These are phyloP conservation scores for Neocucurbitaria cava DNA, from an alignment of 2,329 filamentous ascomycete species.

Conservation along the genomic window DNA sequence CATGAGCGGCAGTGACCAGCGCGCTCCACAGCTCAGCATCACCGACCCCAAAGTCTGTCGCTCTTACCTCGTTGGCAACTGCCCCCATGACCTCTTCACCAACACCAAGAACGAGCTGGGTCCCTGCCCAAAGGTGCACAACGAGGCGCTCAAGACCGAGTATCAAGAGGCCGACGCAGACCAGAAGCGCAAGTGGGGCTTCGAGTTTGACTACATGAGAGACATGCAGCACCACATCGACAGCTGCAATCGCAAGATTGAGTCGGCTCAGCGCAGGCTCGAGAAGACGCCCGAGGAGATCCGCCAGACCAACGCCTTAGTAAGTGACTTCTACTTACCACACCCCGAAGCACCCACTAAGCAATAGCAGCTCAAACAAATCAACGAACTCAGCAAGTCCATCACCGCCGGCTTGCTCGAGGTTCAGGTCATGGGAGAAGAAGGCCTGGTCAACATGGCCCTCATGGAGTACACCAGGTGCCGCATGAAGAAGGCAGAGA, in stretches of 20 bases:
- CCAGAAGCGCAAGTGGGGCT: slow-evolving; percentile 80
- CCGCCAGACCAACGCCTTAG: slow-evolving; percentile 86
- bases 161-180: slow-evolving; percentile 77
- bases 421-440: slow-evolving; percentile 82
- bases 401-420: slow-evolving; percentile 86
- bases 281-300: slow-evolving; percentile 99
- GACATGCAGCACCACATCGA: slow-evolving; percentile 97
- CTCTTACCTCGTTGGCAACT: slow-evolving; percentile 91
- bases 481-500: slow-evolving; percentile 78
- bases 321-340: slow-evolving; percentile 44
- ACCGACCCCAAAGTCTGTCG: slow-evolving; percentile 94
- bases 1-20: slow-evolving; percentile 76
- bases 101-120: slow-evolving; percentile 99
- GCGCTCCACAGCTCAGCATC: slow-evolving; percentile 82
- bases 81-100: slow-evolving; percentile 98
- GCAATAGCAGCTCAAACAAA: slow-evolving; percentile 71
- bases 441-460: slow-evolving; percentile 79
- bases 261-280: slow-evolving; percentile 83
- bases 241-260: slow-evolving; percentile 93
- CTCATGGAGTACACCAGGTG: slow-evolving; percentile 89
- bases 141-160: slow-evolving; percentile 85
- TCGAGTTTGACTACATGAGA: slow-evolving; percentile 95
- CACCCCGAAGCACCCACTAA: slow-evolving; percentile 18
- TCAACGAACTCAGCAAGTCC: slow-evolving; percentile 78
- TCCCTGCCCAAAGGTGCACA: slow-evolving; percentile 85